Conservation (phyloP, 1,284 basidiomycete genomes). For the Ganoderma lingzhi region DNA sequence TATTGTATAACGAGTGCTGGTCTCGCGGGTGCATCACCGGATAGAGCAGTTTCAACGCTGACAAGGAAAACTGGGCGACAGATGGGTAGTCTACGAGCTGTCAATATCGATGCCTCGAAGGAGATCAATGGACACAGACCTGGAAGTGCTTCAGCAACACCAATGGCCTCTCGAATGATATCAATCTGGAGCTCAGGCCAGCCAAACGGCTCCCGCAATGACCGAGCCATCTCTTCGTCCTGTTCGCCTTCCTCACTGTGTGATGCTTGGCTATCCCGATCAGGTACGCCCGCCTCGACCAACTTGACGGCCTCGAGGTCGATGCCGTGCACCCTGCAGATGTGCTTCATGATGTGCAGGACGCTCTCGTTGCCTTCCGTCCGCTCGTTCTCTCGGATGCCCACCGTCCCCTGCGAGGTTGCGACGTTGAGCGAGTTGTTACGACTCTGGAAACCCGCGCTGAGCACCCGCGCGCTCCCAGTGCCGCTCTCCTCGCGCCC, state of each 20-base stretch:
- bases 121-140: constrained; percentile 53
- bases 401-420: constrained; percentile 61
- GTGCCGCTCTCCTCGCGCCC: constrained; percentile 67
- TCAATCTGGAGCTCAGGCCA: constrained; percentile 96
- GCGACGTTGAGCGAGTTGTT: constrained; percentile 41
- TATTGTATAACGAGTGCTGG: constrained; percentile 80
- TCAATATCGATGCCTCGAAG: not conserved
- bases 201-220: constrained; percentile 69
- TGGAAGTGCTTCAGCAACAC: constrained; percentile 90
- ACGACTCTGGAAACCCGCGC: constrained; percentile 56
- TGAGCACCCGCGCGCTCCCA: constrained; percentile 45
- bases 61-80: constrained; percentile 81
- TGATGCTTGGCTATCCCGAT: constrained; percentile 34
- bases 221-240: constrained; percentile 50
- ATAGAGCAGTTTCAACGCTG: constrained; percentile 77
- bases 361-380: constrained; percentile 83
- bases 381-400: constrained; percentile 75
- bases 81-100: constrained; percentile 68
- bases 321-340: constrained; percentile 82
- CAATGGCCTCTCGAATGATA: constrained; percentile 89
- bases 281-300: constrained; percentile 39
- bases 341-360: constrained; percentile 73
- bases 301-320: constrained; percentile 73
- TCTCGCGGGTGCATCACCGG: constrained; percentile 72
- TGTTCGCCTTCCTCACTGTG: constrained; percentile 34